Evolutionary conservation across 2,329 filamentous ascomycete species (phyloP).

Genomic region (Ophiostoma novo-ulmi): DNA sequence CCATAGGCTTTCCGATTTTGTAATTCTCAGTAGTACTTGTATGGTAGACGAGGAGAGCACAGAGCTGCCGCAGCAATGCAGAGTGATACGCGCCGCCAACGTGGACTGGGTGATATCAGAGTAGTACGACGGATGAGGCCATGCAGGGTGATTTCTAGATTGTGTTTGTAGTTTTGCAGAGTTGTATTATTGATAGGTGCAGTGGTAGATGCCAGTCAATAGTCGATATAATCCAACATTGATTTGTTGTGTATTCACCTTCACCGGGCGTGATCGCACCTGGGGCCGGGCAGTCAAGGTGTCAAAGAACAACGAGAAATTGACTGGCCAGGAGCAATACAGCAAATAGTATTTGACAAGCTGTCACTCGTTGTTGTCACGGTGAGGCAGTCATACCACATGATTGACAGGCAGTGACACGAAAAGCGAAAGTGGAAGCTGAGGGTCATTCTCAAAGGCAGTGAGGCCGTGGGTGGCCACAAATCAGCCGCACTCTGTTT

Average conservation of each 20-base stretch:
- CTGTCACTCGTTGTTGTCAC: neutral
- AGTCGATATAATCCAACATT: neutral
- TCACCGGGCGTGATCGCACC: neutral
- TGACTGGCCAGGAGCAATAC: neutral
- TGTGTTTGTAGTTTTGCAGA: neutral
- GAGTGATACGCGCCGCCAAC: neutral
- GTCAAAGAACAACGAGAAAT: neutral
- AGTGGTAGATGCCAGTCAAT: neutral
- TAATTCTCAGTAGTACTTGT: neutral
- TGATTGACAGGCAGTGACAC: neutral
- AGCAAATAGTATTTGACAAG: neutral
- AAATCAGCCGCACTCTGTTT: neutral
- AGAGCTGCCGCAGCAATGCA: constrained; percentile 2
- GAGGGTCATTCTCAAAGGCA: neutral
- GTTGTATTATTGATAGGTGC: neutral
- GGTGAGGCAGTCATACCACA: neutral
- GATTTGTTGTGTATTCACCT: neutral
- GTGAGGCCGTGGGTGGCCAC: neutral
- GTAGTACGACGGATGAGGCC: neutral
- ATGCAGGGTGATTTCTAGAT: constrained; percentile 1
- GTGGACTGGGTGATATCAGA: neutral
- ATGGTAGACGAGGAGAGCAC: neutral
- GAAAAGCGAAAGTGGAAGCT: neutral
- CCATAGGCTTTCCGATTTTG: neutral
- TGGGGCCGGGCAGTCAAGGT: neutral